Evolutionary conservation across 2,329 filamentous ascomycete species (phyloP).

Genomic region (Colletotrichum graminicola): DNA sequence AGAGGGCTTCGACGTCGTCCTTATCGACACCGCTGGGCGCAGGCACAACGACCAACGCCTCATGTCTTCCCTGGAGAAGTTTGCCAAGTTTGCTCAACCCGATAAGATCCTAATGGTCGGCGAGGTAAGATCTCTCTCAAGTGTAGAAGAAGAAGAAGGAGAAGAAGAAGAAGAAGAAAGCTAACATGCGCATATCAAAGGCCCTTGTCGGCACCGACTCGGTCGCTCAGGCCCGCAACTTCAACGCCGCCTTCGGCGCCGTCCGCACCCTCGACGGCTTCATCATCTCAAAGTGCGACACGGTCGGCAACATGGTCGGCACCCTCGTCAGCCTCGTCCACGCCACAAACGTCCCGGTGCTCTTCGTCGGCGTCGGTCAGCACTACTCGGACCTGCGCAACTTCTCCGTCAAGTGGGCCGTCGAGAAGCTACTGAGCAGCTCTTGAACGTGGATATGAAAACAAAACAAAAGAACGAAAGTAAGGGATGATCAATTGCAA

Average conservation of each 20-base stretch:
- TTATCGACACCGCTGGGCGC: constrained; percentile 96
- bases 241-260: constrained; percentile 90
- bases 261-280: constrained; percentile 90
- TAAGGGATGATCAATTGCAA: neutral
- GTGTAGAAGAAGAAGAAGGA: neutral
- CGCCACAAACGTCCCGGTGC: constrained; percentile 93
- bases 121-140: constrained; percentile 54
- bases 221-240: constrained; percentile 95
- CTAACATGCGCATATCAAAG: constrained; percentile 52
- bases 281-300: constrained; percentile 98
- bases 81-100: constrained; percentile 93
- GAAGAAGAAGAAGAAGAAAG: neutral
- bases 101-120: constrained; percentile 99
- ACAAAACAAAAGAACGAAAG: neutral
- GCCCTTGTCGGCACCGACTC: constrained; percentile 96
- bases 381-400: constrained; percentile 77
- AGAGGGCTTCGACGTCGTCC: constrained; percentile 88
- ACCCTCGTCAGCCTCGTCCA: constrained; percentile 97
- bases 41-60: constrained; percentile 95
- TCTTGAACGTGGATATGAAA: constrained; percentile 48
- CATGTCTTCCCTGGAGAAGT: constrained; percentile 97
- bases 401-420: constrained; percentile 77
- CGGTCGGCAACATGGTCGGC: constrained; percentile 98
- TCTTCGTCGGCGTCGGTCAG: constrained; percentile 85
- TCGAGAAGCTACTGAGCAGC: constrained; percentile 72